Evolutionary conservation across 371 early-diverging fungal genomes (phyloP).

Genomic region (Batkoa obscura): DNA sequence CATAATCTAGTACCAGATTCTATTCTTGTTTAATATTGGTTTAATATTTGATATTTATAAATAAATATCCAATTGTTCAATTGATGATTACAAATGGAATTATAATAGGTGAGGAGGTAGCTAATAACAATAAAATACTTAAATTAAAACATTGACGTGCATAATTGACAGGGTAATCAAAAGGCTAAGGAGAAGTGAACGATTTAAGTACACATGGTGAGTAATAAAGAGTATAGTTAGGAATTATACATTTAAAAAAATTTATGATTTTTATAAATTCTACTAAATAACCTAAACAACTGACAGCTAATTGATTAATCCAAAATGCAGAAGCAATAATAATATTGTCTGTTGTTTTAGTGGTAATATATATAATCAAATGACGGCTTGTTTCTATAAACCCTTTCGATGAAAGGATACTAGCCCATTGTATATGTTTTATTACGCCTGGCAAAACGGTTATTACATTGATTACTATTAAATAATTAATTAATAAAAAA

Average conservation of each 20-base stretch:
- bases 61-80: slow-evolving; percentile 3
- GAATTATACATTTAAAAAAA: neutral
- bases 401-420: neutral
- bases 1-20: slow-evolving; percentile 5
- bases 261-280: slow-evolving; percentile 7
- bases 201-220: slow-evolving; percentile 5
- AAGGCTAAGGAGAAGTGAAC: slow-evolving; percentile 2
- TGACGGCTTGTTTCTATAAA: neutral
- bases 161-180: slow-evolving; percentile 8
- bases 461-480: neutral
- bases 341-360: neutral
- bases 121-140: slow-evolving; percentile 6
- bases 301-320: slow-evolving; percentile 8
- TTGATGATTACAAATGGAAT: slow-evolving; percentile 3
- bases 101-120: slow-evolving; percentile 6
- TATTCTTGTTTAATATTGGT: slow-evolving; percentile 3
- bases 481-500: neutral
- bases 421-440: neutral
- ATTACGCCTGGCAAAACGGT: neutral
- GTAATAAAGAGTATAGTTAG: neutral
- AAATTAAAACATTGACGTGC: slow-evolving; percentile 7
- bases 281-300: slow-evolving; percentile 3
- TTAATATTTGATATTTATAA: slow-evolving; percentile 8
- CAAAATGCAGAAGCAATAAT: slow-evolving; percentile 8
- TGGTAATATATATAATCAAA: neutral